Evolutionary conservation across 345 rosid species (phyloP), one percentile per base, ranked within the genome.

Genomic region (Litchi chinensis): DNA sequence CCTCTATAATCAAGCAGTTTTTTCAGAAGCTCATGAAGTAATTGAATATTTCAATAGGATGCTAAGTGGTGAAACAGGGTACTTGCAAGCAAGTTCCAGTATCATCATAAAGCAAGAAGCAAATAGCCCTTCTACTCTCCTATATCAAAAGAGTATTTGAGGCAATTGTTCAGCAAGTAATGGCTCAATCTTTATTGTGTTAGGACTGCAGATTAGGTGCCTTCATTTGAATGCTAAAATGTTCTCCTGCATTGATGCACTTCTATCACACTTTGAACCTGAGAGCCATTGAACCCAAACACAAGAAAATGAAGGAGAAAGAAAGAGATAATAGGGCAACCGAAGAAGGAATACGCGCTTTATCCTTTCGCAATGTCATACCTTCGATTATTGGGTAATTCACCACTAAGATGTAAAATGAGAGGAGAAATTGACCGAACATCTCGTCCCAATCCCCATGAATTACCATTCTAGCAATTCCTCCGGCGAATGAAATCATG

Each of bases 301-400:
- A 32, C 70, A 75, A 65, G 39, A 75, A 65, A 32, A n/a, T 19
- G 12, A 50, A 10, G 50, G 21, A 65, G 48, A 75, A 26, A 10
- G 24, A 69, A 1, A 75, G 62, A 65, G 63, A 75, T 4, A 65
- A n/a, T 1, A 65, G 0, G 50, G n/a, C 28, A 65, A n/a, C 44
- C 7, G 64, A 32, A 50, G 15, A 16, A 16, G 84, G 80, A 68
- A 84, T 41, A 10, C 80, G 12, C 22, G 82, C 82, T 60, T 71
- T 74, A 19, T 78, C 84, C 73, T 81, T 78, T 65, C 84, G 71
- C 40, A 68, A 24, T 1, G 65, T 18, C 80, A 81, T 81, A 32
- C 82, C 82, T 64, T 84, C 80, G 69, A 76, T 75, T 44, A 78
- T 69, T 6, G 86, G 82, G 22, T 71, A 84, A 78, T 78, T 84